phyloP scores from a whole-genome alignment of 768 basidiomycete genomes.

The Collybiopsis confluens region DNA sequence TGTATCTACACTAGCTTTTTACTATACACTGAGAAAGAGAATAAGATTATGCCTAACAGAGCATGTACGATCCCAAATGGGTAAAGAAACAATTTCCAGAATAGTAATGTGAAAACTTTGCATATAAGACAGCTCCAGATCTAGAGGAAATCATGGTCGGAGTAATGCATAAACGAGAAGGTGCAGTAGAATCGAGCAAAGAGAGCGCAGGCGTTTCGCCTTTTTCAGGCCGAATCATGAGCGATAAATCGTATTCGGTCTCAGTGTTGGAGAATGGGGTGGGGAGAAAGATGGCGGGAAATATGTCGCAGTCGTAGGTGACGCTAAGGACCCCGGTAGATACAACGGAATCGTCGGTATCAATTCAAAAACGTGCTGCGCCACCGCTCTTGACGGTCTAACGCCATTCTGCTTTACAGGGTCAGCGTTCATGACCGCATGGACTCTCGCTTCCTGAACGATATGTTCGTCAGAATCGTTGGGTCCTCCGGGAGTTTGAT shows the following conservation, averaged over 20 bases:
- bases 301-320: conserved; percentile 49
- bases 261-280: conserved; percentile 49
- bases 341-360: conserved; percentile 47
- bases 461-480: conserved; percentile 28
- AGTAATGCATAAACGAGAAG: too few species aligned
- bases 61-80: too few species aligned
- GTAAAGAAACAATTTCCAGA: too few species aligned
- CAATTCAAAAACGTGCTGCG: conserved; percentile 52
- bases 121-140: too few species aligned
- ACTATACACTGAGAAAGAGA: too few species aligned
- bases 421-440: conserved; percentile 54
- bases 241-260: conserved; percentile 22
- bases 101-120: too few species aligned
- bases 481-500: background rate
- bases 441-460: conserved; percentile 58
- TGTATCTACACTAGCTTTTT: too few species aligned
- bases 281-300: conserved; percentile 51
- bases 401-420: conserved; percentile 24
- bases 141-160: too few species aligned
- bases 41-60: too few species aligned
- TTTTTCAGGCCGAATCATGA: conserved; percentile 15
- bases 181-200: too few species aligned
- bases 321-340: conserved; percentile 44
- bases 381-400: conserved; percentile 21
- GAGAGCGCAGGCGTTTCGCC: too few species aligned